Base-by-base conservation (phyloP, 2,329 filamentous ascomycete species). In the Penicillium sp. region DNA sequence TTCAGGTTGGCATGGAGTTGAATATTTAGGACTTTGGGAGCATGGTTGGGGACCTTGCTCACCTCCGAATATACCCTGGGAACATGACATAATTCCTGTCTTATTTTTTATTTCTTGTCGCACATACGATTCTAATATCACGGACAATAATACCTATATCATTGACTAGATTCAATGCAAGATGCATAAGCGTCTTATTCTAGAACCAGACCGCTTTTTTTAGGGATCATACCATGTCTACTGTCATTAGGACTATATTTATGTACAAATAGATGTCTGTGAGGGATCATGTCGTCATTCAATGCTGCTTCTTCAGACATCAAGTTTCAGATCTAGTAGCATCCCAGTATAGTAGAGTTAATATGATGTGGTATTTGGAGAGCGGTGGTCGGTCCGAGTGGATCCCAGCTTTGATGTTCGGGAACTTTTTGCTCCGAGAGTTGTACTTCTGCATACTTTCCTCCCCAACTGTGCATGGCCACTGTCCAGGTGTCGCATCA, bases 401-500 rank as follows among this genome's bases (percentile, higher is more conserved):
- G 60, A 54, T 47, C 48, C 49, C 12, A 8, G 49, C 52, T 51
- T 35, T 55, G 29, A 37, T 23, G 26, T 49, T 60, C 58, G 57
- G 60, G 53, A 62, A 55, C 55, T 60, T 57, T 53, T 51, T 33
- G 51, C 62, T 62, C 62, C 62, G 62, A 43, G 25, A 43, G 20
- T 33, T 49, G 29, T 18, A 31, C 41, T 61, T 51, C 56, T 57
- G 59, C 57, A 53, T 58, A 56, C 33, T 55, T 47, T 37, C 8
- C 33, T 25, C 37, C 26, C 37, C 35, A 20, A 18, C 18, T 45
- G 47, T 56, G 57, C 56, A 70, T 72, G 67, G 65, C 58, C 54
- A 54, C 41, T 50, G 56, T 58, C 59, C 57, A 53, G 61, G 60
- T 64, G 69, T 72, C 69, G 69, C 68, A 69, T 63, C 58, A 77